Percentiles rank a stretch among this genome's conserved stretches.
Conservation (phyloP, 495 filamentous ascomycete genomes). For the Neurospora sp. region DNA sequence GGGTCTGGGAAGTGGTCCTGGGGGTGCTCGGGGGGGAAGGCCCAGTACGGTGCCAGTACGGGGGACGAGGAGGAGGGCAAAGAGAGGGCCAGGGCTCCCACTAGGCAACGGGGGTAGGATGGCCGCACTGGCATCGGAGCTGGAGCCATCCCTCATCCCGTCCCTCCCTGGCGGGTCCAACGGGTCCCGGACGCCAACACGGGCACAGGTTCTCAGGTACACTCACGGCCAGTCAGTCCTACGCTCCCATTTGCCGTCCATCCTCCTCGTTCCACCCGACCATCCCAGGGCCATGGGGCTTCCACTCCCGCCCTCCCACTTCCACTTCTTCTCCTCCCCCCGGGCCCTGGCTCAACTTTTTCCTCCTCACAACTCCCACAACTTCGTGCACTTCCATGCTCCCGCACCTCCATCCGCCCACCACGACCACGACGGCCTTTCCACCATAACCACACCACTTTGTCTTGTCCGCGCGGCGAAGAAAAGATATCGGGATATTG, state of each 20-base stretch:
- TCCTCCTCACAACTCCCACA: slow-evolving; percentile 11
- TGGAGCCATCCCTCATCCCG: slow-evolving; percentile 11
- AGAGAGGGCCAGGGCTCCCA: background rate
- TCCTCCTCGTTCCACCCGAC: slow-evolving; percentile 1
- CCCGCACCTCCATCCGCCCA: background rate
- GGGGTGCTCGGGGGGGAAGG: slow-evolving; percentile 16
- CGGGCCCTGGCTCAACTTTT: slow-evolving; percentile 23
- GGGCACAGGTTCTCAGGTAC: slow-evolving; percentile 1
- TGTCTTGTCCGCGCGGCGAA: background rate
- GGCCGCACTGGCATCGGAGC: slow-evolving; percentile 16
- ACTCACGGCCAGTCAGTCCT: slow-evolving; percentile 7
- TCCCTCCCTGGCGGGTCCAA: slow-evolving; percentile 22
- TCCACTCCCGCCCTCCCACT: slow-evolving; percentile 32
- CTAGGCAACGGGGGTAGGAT: background rate
- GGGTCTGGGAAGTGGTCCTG: slow-evolving; percentile 9
- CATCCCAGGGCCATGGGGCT: slow-evolving; percentile 18
- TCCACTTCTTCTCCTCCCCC: slow-evolving; percentile 24
- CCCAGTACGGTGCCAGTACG: background rate
- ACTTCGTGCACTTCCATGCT: slow-evolving; percentile 6
- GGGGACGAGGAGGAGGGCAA: slow-evolving; percentile 15
- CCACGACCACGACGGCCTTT: background rate
- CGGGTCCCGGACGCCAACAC: background rate
- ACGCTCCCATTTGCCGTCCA: slow-evolving; percentile 20
- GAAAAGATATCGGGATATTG: background rate
- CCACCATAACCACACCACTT: background rate